These are phyloP conservation scores for Zhuliangozyma parablackwelliae DNA, from an alignment of 1,139 yeast genomes.

Conservation along the genomic window DNA sequence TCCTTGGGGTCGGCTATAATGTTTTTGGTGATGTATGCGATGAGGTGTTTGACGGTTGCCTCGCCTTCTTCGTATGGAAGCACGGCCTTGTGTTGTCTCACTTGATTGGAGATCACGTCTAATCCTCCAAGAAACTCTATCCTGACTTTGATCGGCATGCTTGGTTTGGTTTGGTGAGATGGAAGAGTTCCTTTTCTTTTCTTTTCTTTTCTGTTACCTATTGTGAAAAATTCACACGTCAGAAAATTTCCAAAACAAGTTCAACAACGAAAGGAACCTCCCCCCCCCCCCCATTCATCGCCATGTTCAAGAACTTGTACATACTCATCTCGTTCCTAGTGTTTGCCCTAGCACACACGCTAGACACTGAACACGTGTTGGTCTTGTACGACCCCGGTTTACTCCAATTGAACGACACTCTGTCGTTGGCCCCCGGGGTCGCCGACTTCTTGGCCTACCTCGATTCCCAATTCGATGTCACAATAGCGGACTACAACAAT, in stretches of 20 bases:
- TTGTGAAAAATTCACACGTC: too few relatives aligned
- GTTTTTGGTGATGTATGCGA: constrained; percentile 49
- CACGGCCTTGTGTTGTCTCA: constrained; percentile 44
- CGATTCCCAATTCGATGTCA: constrained; percentile 19
- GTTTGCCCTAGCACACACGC: constrained; percentile 7
- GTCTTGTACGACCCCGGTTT: constrained; percentile 29
- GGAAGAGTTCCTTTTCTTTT: constrained; percentile 1
- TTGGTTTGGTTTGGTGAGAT: neutral
- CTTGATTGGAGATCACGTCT: constrained; percentile 57
- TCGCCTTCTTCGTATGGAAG: constrained; percentile 39
- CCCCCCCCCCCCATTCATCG: neutral
- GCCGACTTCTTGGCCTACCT: constrained; percentile 19
- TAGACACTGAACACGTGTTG: constrained; percentile 17
- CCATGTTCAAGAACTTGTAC: constrained; percentile 7
- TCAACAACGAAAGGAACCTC: neutral
- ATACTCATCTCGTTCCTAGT: constrained; percentile 8
- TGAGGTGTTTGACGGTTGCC: constrained; percentile 53
- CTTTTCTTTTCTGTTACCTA: neutral
- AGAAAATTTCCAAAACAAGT: neutral
- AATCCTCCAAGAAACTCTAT: constrained; percentile 63
- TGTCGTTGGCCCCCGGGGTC: constrained; percentile 16
- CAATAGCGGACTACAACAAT: constrained; percentile 24
- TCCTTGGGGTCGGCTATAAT: constrained; percentile 62
- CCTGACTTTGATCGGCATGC: constrained; percentile 27
- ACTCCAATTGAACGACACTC: constrained; percentile 18